Evolutionary conservation across 805 yeast species (phyloP).

Genomic region (Barnettozyma wickerhamii): DNA sequence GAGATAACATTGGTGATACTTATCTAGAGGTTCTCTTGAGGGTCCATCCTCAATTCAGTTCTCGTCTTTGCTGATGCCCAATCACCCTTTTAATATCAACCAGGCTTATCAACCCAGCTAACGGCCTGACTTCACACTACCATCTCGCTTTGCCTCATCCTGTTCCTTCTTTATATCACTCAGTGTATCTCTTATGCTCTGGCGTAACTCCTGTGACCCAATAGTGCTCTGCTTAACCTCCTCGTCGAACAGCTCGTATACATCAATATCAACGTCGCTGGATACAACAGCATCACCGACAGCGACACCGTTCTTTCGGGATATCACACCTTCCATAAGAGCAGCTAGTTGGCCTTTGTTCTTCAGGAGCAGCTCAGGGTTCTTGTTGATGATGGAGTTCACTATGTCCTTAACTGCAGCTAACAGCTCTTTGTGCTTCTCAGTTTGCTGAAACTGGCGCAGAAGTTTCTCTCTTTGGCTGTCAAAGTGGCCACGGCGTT

Average conservation of each 20-base stretch:
- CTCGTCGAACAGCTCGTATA: slow-evolving; percentile 18
- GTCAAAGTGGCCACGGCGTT: slow-evolving; percentile 21
- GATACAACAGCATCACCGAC: slow-evolving; percentile 4
- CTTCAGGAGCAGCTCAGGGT: slow-evolving; percentile 21
- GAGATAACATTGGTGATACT: no score
- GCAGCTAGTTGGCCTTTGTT: slow-evolving; percentile 24
- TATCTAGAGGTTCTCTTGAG: no score
- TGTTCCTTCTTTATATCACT: neutral
- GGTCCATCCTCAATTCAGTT: no score
- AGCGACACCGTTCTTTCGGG: slow-evolving; percentile 5
- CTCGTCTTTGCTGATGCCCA: no score
- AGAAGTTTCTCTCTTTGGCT: slow-evolving; percentile 14
- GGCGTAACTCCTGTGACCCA: slow-evolving; percentile 12
- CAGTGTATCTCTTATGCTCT: slow-evolving; percentile 5
- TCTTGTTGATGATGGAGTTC: slow-evolving; percentile 11
- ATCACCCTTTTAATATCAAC: no score
- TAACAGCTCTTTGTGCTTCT: slow-evolving; percentile 13
- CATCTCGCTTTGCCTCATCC: no score
- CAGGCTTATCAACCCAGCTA: no score
- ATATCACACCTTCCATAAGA: slow-evolving; percentile 19
- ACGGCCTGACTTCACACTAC: no score
- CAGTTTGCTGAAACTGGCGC: slow-evolving; percentile 15
- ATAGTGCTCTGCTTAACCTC: slow-evolving; percentile 16
- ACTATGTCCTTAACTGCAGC: slow-evolving; percentile 14
- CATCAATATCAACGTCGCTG: slow-evolving; percentile 1